A percentile compares a stretch with the other conserved stretches of the same genome.
These are phyloP conservation scores for Raphanus sativus DNA, from an alignment of 345 rosid species.

Conservation along the genomic window DNA sequence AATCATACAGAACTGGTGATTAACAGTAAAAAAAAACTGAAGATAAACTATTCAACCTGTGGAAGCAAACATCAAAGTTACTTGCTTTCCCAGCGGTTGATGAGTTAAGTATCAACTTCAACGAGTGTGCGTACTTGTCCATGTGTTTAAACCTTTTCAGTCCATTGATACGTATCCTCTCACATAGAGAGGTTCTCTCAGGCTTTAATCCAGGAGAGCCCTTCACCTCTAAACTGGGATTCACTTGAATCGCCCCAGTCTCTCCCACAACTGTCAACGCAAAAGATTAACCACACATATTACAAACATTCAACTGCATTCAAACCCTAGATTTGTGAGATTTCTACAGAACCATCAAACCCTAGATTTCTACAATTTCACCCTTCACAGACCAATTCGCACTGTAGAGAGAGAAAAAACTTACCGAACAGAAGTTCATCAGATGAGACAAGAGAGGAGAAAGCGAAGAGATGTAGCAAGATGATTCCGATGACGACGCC, in stretches of 20 bases:
- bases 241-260: slow-evolving; percentile 43
- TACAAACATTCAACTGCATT: not conserved
- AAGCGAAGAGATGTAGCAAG: slow-evolving; percentile 32
- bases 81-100: slow-evolving; percentile 42
- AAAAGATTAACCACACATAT: not conserved
- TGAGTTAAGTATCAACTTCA: slow-evolving; percentile 54
- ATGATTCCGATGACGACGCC: slow-evolving; percentile 30
- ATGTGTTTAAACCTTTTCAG: slow-evolving; percentile 57
- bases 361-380: slow-evolving; percentile 37
- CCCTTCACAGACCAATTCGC: not conserved
- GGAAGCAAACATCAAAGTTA: slow-evolving; percentile 73
- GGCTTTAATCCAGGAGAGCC: slow-evolving; percentile 72
- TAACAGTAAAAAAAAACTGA: too few species aligned
- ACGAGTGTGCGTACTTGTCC: slow-evolving; percentile 64
- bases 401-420: not conserved
- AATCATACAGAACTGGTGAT: too few species aligned
- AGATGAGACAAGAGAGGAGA: slow-evolving; percentile 32
- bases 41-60: slow-evolving; percentile 52
- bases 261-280: slow-evolving; percentile 57
- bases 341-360: slow-evolving; percentile 22
- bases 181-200: slow-evolving; percentile 53
- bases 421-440: slow-evolving; percentile 49
- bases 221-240: slow-evolving; percentile 53
- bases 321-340: slow-evolving; percentile 43
- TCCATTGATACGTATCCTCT: slow-evolving; percentile 71